Conservation (phyloP, 441 rosid genomes). For the Croton setiger region DNA sequence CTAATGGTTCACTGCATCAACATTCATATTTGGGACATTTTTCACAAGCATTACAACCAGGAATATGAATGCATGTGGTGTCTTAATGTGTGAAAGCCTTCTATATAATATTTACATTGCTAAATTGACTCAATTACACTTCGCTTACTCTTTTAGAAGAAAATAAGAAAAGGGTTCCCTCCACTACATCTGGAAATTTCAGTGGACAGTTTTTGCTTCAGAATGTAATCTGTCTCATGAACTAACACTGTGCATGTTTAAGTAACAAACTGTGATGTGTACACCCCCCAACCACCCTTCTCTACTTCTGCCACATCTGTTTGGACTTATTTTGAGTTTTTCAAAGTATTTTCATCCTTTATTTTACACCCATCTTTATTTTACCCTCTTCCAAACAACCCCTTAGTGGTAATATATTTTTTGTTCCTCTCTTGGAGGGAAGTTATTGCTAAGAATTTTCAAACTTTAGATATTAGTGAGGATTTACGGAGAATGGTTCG, state of each 20-base stretch:
- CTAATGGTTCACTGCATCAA: neutral
- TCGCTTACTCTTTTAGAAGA: neutral
- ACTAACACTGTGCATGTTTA: neutral
- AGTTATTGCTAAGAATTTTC: too few species aligned
- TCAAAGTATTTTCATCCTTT: too few species aligned
- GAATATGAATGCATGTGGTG: neutral
- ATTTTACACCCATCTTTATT: too few species aligned
- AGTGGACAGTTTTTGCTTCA: neutral
- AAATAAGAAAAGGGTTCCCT: neutral
- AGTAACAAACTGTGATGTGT: neutral
- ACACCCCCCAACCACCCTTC: too few species aligned
- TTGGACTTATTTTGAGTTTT: too few species aligned
- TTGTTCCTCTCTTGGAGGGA: too few species aligned
- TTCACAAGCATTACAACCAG: neutral
- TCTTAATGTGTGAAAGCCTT: neutral
- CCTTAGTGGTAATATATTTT: too few species aligned
- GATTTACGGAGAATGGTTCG: too few species aligned
- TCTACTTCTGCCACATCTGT: too few species aligned
- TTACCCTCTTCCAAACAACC: too few species aligned
- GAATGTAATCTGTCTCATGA: neutral
- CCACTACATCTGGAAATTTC: neutral
- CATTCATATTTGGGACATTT: neutral
- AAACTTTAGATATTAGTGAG: too few species aligned
- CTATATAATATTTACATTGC: neutral
- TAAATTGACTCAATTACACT: neutral